Percentiles rank a stretch among this genome's conserved stretches.
Evolutionary conservation across 2,329 filamentous ascomycete species (phyloP).

Genomic region (Ascochyta lentis): DNA sequence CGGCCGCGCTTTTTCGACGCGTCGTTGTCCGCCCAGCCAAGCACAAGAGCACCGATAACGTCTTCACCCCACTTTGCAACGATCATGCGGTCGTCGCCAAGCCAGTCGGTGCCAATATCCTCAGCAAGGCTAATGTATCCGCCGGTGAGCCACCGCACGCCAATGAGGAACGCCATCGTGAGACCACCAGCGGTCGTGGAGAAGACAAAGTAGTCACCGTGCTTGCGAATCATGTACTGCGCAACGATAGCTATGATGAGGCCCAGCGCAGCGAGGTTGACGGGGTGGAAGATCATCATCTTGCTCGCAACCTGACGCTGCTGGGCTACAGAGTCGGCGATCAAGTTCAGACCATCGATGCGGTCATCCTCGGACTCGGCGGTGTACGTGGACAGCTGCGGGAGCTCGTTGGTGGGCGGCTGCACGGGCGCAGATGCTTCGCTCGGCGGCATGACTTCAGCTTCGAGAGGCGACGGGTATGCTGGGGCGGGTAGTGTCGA

Average conservation of each 20-base stretch:
- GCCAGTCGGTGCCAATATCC: constrained; percentile 67
- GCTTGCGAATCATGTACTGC: constrained; percentile 50
- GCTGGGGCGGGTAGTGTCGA: constrained; percentile 51
- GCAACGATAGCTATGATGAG: constrained; percentile 49
- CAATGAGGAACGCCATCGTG: constrained; percentile 68
- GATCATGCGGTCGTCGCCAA: constrained; percentile 59
- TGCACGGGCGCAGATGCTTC: constrained; percentile 32
- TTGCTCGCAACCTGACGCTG: constrained; percentile 74
- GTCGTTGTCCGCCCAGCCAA: constrained; percentile 66
- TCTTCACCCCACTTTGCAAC: constrained; percentile 72
- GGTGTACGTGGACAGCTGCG: constrained; percentile 68
- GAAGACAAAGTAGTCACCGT: constrained; percentile 61
- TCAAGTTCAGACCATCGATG: constrained; percentile 71
- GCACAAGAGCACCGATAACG: constrained; percentile 73
- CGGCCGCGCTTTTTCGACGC: constrained; percentile 53
- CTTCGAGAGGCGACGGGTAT: constrained; percentile 45
- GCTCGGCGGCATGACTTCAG: constrained; percentile 47
- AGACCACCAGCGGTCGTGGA: constrained; percentile 66
- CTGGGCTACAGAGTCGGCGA: constrained; percentile 83
- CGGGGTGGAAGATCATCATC: constrained; percentile 56
- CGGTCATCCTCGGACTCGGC: constrained; percentile 63
- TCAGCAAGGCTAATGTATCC: constrained; percentile 71
- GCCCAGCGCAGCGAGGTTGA: constrained; percentile 49
- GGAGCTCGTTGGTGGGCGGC: constrained; percentile 45
- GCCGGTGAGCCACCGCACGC: constrained; percentile 65